Percentiles rank a stretch among this genome's conserved stretches.
These are phyloP conservation scores for Berkeleyomyces rouxiae DNA, from an alignment of 2,329 filamentous ascomycete species.

Conservation along the genomic window DNA sequence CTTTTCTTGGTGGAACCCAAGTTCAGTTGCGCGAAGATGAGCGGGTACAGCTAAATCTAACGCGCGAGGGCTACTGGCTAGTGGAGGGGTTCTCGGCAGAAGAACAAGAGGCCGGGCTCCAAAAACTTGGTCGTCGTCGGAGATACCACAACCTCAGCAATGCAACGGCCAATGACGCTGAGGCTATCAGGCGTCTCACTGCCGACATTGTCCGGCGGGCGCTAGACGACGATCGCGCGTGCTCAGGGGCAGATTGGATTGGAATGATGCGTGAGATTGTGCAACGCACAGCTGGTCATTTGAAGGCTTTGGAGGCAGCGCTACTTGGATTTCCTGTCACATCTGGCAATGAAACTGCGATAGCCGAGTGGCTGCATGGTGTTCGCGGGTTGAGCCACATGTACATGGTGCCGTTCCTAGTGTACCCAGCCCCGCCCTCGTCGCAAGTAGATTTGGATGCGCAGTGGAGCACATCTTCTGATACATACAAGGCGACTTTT, in stretches of 20 bases:
- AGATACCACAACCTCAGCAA: constrained; percentile 23
- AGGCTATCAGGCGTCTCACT: constrained; percentile 17
- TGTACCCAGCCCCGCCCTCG: constrained; percentile 23
- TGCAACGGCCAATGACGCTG: constrained; percentile 20
- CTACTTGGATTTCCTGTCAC: constrained; percentile 16
- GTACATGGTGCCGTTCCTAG: constrained; percentile 28
- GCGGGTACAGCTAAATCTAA: constrained; percentile 25
- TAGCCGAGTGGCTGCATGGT: constrained; percentile 20
- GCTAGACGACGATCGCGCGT: constrained; percentile 14
- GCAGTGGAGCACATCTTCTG: constrained; percentile 21
- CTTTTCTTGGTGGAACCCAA: background rate
- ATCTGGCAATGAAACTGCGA: constrained; percentile 17
- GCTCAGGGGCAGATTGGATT: constrained; percentile 30
- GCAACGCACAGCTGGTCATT: constrained; percentile 21
- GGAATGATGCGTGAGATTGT: constrained; percentile 27
- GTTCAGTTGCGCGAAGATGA: constrained; percentile 18
- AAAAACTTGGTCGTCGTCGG: constrained; percentile 22
- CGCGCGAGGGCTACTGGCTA: constrained; percentile 24
- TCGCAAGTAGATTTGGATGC: constrained; percentile 2
- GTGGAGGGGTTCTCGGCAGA: constrained; percentile 15
- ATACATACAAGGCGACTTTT: constrained; percentile 23
- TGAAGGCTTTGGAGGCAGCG: constrained; percentile 21
- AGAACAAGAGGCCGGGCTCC: constrained; percentile 17
- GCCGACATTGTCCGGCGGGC: background rate
- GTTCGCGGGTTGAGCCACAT: constrained; percentile 26